Evolutionary conservation across 129 eudicot species (phyloP).

Genomic region (Artemisia tridentata): DNA sequence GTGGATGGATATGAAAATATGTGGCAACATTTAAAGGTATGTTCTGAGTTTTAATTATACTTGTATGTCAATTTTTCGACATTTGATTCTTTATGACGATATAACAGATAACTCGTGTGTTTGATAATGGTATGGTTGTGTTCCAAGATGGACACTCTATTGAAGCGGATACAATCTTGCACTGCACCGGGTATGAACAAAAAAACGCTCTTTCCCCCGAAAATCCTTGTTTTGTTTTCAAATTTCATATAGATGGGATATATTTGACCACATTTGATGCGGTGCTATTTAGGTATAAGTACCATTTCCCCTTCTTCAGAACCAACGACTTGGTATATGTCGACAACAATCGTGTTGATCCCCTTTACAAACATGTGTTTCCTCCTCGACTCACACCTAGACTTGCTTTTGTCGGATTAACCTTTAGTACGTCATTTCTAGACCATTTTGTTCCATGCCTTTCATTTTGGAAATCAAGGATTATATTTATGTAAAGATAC

Average conservation of each 20-base stretch:
- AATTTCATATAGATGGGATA: neutral
- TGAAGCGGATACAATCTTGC: slow-evolving; percentile 54
- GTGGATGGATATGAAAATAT: slow-evolving; percentile 38
- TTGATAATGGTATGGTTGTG: slow-evolving; percentile 46
- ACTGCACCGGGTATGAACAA: slow-evolving; percentile 63
- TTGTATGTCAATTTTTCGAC: neutral
- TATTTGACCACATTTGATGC: neutral
- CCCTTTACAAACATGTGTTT: slow-evolving; percentile 63
- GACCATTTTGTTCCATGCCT: too few species aligned
- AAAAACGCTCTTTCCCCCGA: neutral
- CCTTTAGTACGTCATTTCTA: neutral
- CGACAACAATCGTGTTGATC: slow-evolving; percentile 64
- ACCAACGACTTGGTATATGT: slow-evolving; percentile 38
- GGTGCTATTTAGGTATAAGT: slow-evolving; percentile 20
- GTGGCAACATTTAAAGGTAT: slow-evolving; percentile 61
- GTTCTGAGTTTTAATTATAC: neutral
- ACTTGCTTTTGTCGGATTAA: slow-evolving; percentile 63
- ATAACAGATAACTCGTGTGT: slow-evolving; percentile 39
- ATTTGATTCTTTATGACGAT: neutral
- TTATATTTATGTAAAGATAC: too few species aligned
- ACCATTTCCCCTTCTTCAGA: slow-evolving; percentile 42
- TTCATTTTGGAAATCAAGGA: too few species aligned
- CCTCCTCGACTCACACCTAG: slow-evolving; percentile 53
- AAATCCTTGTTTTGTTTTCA: neutral
- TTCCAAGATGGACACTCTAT: slow-evolving; percentile 51